phyloP scores from a whole-genome alignment of 768 basidiomycete genomes.

The Dioszegia crocea region DNA sequence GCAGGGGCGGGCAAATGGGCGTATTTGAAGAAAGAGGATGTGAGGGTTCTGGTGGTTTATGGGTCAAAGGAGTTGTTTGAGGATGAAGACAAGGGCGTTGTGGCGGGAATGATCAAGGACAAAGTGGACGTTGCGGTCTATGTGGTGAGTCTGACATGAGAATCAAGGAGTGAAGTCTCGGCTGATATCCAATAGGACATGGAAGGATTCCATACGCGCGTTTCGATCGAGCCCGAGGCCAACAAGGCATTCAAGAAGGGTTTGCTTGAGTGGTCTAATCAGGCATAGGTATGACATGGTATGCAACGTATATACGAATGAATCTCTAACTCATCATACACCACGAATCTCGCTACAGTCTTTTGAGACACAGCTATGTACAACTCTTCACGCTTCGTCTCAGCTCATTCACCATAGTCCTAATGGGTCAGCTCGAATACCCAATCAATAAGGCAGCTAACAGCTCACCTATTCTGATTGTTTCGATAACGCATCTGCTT shows the following conservation, averaged over 20 bases:
- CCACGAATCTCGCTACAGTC: too few species aligned
- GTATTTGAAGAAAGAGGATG: slow-evolving; percentile 22
- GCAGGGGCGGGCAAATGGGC: slow-evolving; percentile 20
- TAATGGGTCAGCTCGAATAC: neutral
- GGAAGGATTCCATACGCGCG: slow-evolving; percentile 26
- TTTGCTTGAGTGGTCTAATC: neutral
- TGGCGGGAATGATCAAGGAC: slow-evolving; percentile 27
- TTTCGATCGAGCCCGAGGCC: slow-evolving; percentile 7
- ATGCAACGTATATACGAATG: too few species aligned
- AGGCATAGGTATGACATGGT: neutral
- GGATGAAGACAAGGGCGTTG: slow-evolving; percentile 25
- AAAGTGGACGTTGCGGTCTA: slow-evolving; percentile 33
- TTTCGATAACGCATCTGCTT: too few species aligned
- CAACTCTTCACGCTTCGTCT: too few species aligned
- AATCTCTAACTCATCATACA: neutral
- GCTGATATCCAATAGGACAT: slow-evolving; percentile 11
- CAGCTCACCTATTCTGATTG: too few species aligned
- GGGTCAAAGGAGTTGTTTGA: slow-evolving; percentile 36
- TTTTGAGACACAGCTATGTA: too few species aligned
- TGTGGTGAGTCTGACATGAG: slow-evolving; percentile 36
- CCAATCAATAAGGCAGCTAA: too few species aligned
- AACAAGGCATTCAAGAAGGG: slow-evolving; percentile 4
- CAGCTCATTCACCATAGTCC: too few species aligned
- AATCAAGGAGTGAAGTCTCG: neutral
- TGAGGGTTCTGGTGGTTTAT: slow-evolving; percentile 33